Evolutionary conservation across 2,329 filamentous ascomycete species (phyloP), one percentile per base, ranked within the genome.

Genomic region (Fusarium miscanthi): DNA sequence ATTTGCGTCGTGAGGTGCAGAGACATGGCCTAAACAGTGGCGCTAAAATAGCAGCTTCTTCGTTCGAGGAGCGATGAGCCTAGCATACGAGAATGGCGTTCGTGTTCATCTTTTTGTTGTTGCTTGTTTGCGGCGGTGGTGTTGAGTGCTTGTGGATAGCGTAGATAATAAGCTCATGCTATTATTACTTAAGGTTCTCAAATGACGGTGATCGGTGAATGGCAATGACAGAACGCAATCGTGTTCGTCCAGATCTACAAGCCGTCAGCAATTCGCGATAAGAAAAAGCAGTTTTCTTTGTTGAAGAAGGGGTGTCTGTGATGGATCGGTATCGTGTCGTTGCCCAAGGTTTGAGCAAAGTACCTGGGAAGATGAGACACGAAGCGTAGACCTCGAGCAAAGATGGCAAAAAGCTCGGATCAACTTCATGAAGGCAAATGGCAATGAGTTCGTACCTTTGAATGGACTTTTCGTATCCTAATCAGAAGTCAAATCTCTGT

Each of bases 131-230:
- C n/a, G 35, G 16, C 30, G 38, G 25, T 19, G 16, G 37, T 41
- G 40, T 49, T 51, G 35, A 37, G 30, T 41, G n/a, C 3, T 46
- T 30, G 62, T 59, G 30, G 35, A 49, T 30, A 66, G 45, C 30
- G 45, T 66, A 66, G 53, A 66, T 41, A 60, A 27, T 23, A 69
- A 64, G 66, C 65, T 69, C 66, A 69, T 69, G 66, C 51, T 69
- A 25, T 63, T 69, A 30, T 63, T 19, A 38, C 23, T 25, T 16
- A 5, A 42, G 10, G 7, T 30, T 23, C 25, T 30, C 19, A 33
- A n/a, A 35, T 14, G 16, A 16, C 6, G 9, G 45, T 64, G 64
- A 31, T 38, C 12, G 17, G 23, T 37, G 19, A 16, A 11, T 1
- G 5, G 12, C 1, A 27, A 42, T 9, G 5, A 11, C 4, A 7